Evolutionary conservation across 257 asterid species (phyloP), one percentile per base, ranked within the genome.

Genomic region (Buddleja alternifolia): DNA sequence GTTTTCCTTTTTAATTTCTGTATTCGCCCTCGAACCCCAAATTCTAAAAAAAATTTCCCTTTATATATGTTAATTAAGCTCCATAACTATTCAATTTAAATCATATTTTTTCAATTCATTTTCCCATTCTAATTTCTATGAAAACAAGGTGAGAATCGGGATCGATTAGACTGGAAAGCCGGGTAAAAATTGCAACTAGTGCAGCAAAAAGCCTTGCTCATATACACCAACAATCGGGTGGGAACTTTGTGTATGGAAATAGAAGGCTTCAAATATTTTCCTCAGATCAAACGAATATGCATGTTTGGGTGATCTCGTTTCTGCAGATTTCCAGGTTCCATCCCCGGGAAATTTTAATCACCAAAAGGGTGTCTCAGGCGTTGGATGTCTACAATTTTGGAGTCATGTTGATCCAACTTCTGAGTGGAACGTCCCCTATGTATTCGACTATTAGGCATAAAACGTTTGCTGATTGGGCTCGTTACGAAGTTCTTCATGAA

Each of bases 331-430:
- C 52, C 9, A 45, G 15, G 2, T 45, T 14, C 52, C 21, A 45
- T 14, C 10, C 52, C 21, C 21, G 20, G 20, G 52, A 45, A 20
- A 20, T n/a, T 20, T 14, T 8, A 45, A n/a, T 9, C 1, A 20
- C 1, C 10, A 10, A 3, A 10, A 10, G 1, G 36, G 0, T 0
- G 15, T 10, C 53, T 4, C 61, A 61, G 52, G 16, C 52, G 4
- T 15, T 19, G 0, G 76, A 63, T 10, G 77, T 76, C 40, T 69
- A 73, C 67, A 67, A 73, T 65, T 75, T 75, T 19, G 81, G 85
- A 0, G 67, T 73, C 46, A 9, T 80, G 23, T 4, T 72, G 72
- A 12, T 80, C 4, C 75, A 80, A 20, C 70, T 80, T 21, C 51
- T 76, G 21, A 80, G 66, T 7, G 60, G 80, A 44, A 62, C 46